Evolutionary conservation across 768 basidiomycete genomes (phyloP).

Genomic region (Antrodiella citrinella): DNA sequence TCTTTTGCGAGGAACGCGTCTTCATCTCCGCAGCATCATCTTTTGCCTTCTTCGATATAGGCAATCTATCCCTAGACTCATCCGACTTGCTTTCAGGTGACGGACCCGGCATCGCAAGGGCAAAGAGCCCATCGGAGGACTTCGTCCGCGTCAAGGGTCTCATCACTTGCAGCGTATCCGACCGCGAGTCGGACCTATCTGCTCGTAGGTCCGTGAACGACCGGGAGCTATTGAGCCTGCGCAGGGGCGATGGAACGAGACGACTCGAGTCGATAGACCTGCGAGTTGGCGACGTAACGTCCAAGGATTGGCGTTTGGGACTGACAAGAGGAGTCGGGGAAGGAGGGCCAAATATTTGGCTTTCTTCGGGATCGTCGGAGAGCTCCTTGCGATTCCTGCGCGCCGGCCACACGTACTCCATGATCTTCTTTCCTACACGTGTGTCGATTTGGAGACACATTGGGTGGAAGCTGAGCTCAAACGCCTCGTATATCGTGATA

Average conservation of each 20-base stretch:
- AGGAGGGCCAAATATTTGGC: constrained; percentile 11
- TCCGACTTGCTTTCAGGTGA: constrained; percentile 5
- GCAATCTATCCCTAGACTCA: constrained; percentile 1
- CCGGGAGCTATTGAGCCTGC: constrained; percentile 50
- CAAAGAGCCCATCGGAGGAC: constrained; percentile 31
- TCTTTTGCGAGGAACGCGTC: constrained; percentile 72
- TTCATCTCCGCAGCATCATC: constrained; percentile 79
- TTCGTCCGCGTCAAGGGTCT: constrained; percentile 27
- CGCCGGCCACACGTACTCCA: constrained; percentile 84
- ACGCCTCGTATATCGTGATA: constrained; percentile 80
- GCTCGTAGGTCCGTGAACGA: constrained; percentile 65
- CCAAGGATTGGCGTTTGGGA: neutral
- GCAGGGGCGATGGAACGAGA: constrained; percentile 33
- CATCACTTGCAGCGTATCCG: constrained; percentile 18
- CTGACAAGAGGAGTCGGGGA: constrained; percentile 4
- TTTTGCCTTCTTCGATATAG: constrained; percentile 6
- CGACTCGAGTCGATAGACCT: constrained; percentile 18
- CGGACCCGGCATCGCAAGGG: constrained; percentile 5
- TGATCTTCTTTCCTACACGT: constrained; percentile 67
- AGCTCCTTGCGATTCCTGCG: constrained; percentile 34
- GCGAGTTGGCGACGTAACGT: constrained; percentile 4
- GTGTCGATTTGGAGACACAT: constrained; percentile 84
- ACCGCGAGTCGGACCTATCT: constrained; percentile 20
- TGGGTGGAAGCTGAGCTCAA: constrained; percentile 78
- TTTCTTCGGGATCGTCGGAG: constrained; percentile 11